A percentile compares a stretch with the other conserved stretches of the same genome.
phyloP scores from a whole-genome alignment of 805 yeast species.

The Candida wancherniae region DNA sequence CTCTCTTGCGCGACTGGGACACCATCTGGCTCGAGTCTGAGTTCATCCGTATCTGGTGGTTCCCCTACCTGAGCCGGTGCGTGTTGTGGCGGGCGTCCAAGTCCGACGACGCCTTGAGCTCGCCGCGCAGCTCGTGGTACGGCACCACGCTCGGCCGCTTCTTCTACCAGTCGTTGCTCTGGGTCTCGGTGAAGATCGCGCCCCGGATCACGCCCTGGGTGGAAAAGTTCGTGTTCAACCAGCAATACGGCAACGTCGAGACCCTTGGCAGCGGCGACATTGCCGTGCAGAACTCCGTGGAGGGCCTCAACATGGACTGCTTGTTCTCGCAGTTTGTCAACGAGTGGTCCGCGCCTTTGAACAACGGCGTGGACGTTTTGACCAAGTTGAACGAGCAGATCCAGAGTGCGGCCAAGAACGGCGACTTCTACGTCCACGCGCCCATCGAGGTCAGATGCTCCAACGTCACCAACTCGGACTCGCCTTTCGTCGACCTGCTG shows the following conservation, averaged over 20 bases:
- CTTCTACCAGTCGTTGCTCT: conserved; percentile 73
- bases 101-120: conserved; percentile 57
- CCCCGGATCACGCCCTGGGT: conserved; percentile 80
- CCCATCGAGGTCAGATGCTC: conserved; percentile 95
- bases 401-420: conserved; percentile 50
- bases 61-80: conserved; percentile 83
- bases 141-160: conserved; percentile 75
- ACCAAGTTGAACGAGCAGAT: conserved; percentile 58
- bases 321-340: conserved; percentile 88
- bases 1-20: conserved; percentile 69
- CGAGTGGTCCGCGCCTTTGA: conserved; percentile 95
- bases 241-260: conserved; percentile 77
- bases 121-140: conserved; percentile 76
- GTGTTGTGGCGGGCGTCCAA: conserved; percentile 87
- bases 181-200: conserved; percentile 67
- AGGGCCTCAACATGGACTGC: conserved; percentile 93
- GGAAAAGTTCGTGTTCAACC: conserved; percentile 77
- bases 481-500: conserved; percentile 28
- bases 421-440: conserved; percentile 82
- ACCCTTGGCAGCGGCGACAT: conserved; percentile 56
- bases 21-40: conserved; percentile 84
- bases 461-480: conserved; percentile 58
- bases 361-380: conserved; percentile 69
- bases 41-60: conserved; percentile 95
- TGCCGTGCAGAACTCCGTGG: conserved; percentile 76